Base-by-base conservation (phyloP, 441 rosid genomes). In the Breynia disticha region DNA sequence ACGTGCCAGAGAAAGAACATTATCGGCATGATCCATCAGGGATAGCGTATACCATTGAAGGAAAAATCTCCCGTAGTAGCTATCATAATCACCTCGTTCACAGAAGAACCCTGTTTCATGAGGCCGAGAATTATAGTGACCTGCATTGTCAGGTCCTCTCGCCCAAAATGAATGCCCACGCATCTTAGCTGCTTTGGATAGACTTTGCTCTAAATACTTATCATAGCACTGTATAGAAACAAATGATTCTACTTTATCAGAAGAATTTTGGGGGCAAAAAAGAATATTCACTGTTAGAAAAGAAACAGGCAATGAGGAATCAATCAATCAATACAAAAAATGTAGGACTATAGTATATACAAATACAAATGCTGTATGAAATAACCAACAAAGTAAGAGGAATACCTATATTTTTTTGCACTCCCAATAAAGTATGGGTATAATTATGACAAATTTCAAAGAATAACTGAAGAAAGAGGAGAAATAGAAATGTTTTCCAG, bases 51-150 rank as follows among this genome's bases (percentile, higher is more conserved):
- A 93, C 97, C 99, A 93, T 44, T 71, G 69, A 61, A 93, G 99
- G 68, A 93, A 89, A 78, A 93, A 93, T 53, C 87, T 83, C 16
- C 99, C 97, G 50, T 76, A 89, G 67, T 78, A 82, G 47, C 96
- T 79, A 70, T 81, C 95, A 24, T 89, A 93, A 70, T 84, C 97
- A 64, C 99, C 99, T 62, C 88, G 89, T 55, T 93, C 99, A 74
- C 93, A 86, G 70, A 93, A 93, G 83, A 93, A 93, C 54, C 87
- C 84, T 24, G 97, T 93, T 68, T 82, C 96, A 44, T 86, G 81
- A 15, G 99, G 99, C 63, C 71, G 85, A 51, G 97, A 84, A 74
- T 87, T 93, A 70, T 93, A 89, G 9, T 84, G 79, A 44, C 99
- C 99, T 1, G 81, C 79, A 70, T 89, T 84, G 52, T 89, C 96